Percentiles rank a stretch among this genome's conserved stretches.
These are phyloP conservation scores for Mycena rosella DNA, from an alignment of 768 basidiomycete species.

Conservation along the genomic window DNA sequence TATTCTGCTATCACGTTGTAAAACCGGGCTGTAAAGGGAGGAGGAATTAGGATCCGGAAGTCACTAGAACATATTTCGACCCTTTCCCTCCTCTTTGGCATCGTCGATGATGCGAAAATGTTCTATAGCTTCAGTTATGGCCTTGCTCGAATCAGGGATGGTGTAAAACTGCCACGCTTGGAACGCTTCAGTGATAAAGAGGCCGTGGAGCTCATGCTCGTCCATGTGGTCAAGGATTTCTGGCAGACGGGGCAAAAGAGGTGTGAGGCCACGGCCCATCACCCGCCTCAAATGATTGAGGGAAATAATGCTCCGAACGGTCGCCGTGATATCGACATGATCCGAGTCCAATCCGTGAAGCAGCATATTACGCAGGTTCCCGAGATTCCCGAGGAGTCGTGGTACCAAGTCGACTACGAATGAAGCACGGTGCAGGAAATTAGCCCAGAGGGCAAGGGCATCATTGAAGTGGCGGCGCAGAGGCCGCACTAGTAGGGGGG, in stretches of 20 bases:
- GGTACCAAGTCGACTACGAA: background rate
- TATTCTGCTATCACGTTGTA: slow-evolving; percentile 6
- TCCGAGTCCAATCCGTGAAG: background rate
- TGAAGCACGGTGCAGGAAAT: background rate
- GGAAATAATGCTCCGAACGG: background rate
- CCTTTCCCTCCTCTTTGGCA: background rate
- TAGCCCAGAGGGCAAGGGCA: background rate
- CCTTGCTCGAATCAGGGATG: background rate
- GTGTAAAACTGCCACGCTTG: background rate
- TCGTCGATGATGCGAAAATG: background rate
- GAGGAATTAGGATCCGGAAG: background rate
- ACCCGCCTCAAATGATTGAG: background rate
- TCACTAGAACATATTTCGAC: background rate
- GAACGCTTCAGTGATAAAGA: background rate
- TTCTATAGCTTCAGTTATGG: background rate
- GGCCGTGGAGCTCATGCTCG: background rate
- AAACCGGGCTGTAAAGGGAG: slow-evolving; percentile 1
- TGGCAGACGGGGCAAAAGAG: background rate
- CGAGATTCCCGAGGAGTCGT: slow-evolving; percentile 1
- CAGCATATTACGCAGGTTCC: slow-evolving; percentile 10
- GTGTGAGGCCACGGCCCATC: slow-evolving; percentile 11
- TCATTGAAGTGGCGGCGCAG: background rate
- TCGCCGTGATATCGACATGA: background rate
- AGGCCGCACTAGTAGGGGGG: background rate
- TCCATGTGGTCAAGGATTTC: background rate